A percentile compares a stretch with the other conserved stretches of the same genome.
phyloP scores from a whole-genome alignment of 495 filamentous ascomycete species.

The Penicillium goetzii region DNA sequence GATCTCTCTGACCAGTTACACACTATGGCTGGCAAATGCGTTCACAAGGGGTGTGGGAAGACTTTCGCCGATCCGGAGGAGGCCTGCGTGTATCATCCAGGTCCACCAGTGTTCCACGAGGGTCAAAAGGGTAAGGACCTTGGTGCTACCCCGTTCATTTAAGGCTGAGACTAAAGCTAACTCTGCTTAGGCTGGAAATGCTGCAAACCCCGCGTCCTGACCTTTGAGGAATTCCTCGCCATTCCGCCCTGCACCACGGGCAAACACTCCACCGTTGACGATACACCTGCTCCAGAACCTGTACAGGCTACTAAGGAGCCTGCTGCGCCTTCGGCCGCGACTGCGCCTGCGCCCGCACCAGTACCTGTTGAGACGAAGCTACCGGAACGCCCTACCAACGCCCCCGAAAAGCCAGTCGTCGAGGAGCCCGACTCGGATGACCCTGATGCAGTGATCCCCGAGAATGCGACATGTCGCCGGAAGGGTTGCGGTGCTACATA shows the following conservation, averaged over 20 bases:
- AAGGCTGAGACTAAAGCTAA: not conserved
- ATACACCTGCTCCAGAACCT: slow-evolving; percentile 62
- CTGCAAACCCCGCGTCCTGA: slow-evolving; percentile 96
- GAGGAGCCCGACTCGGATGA: slow-evolving; percentile 91
- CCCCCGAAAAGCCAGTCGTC: slow-evolving; percentile 62
- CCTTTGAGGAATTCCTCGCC: slow-evolving; percentile 96
- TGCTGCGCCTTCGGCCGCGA: slow-evolving; percentile 1
- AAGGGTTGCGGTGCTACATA: slow-evolving; percentile 71
- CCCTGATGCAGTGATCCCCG: slow-evolving; percentile 65
- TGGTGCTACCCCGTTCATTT: slow-evolving; percentile 26
- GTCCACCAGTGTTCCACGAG: slow-evolving; percentile 95
- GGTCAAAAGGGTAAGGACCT: slow-evolving; percentile 89
- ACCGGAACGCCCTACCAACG: slow-evolving; percentile 42
- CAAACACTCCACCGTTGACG: slow-evolving; percentile 86
- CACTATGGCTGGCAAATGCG: slow-evolving; percentile 85
- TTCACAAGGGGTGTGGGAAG: slow-evolving; percentile 95
- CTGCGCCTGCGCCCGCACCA: slow-evolving; percentile 26
- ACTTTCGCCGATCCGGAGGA: slow-evolving; percentile 81
- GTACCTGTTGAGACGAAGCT: slow-evolving; percentile 29
- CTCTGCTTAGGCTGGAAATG: slow-evolving; percentile 86
- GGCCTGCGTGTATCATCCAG: slow-evolving; percentile 88
- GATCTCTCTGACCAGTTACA: slow-evolving; percentile 10
- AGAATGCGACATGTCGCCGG: slow-evolving; percentile 76
- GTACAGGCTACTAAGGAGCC: slow-evolving; percentile 44
- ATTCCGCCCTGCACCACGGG: slow-evolving; percentile 95